phyloP scores from a whole-genome alignment of 257 asterid genomes.

The Nicotiana attenuata region DNA sequence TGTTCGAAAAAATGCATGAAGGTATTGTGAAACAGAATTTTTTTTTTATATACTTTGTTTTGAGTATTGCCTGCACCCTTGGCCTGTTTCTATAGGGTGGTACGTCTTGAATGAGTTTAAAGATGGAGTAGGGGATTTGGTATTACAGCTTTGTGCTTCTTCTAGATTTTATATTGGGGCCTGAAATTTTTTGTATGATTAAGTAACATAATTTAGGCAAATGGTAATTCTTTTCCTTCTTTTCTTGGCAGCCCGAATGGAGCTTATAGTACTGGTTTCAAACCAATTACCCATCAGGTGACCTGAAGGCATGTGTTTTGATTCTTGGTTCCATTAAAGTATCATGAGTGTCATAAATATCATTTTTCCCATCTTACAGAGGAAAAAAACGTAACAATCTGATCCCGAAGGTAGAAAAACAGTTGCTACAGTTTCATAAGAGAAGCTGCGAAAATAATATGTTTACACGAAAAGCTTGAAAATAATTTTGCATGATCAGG shows the following conservation, averaged over 20 bases:
- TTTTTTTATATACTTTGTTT: not conserved
- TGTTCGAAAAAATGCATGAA: not conserved
- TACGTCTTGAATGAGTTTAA: not conserved
- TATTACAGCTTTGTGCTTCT: not conserved
- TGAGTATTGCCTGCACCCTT: not conserved
- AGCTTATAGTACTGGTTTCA: conserved; percentile 95
- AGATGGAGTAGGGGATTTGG: not conserved
- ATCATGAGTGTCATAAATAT: not conserved
- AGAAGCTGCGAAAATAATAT: not conserved
- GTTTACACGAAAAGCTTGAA: not conserved
- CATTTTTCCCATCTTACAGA: not conserved
- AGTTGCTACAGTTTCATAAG: not conserved
- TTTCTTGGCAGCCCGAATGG: conserved; percentile 81
- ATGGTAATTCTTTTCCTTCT: not conserved
- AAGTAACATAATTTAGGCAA: conserved; percentile 12
- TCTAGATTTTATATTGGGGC: not conserved
- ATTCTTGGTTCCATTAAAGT: not conserved
- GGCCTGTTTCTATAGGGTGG: not conserved
- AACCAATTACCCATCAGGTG: conserved; percentile 99
- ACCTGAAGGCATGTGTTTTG: conserved; percentile 42
- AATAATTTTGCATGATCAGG: not conserved
- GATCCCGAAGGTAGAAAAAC: not conserved
- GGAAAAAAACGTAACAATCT: not conserved
- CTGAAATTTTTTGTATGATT: not conserved
- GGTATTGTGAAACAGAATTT: not conserved